Evolutionary conservation across 2,329 filamentous ascomycete species (phyloP).

Genomic region (Pezicula carpinea): DNA sequence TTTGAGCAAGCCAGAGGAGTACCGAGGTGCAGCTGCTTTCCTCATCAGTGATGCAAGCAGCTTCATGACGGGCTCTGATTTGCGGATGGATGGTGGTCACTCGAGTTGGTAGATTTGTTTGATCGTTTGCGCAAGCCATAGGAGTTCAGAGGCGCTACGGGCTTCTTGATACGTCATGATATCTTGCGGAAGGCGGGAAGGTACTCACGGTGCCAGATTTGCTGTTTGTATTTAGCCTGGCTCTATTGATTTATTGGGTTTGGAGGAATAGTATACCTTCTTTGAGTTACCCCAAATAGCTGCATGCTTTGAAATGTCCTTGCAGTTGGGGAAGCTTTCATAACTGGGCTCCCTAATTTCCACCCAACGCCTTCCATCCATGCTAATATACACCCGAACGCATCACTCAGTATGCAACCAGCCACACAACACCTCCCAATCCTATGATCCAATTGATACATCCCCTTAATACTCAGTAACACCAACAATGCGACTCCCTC

Average conservation of each 20-base stretch:
- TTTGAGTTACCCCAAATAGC: no score
- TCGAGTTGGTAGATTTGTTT: conserved; percentile 55
- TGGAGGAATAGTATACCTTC: no score
- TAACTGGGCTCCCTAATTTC: no score
- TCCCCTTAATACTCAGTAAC: not conserved
- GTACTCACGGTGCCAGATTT: conserved; percentile 35
- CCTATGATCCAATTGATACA: no score
- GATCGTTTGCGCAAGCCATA: conserved; percentile 60
- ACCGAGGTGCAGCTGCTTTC: conserved; percentile 66
- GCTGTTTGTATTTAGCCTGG: no score
- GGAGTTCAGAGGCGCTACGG: conserved; percentile 67
- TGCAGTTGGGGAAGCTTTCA: no score
- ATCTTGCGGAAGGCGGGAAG: conserved; percentile 26
- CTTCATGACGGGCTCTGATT: conserved; percentile 56
- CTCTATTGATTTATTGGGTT: no score
- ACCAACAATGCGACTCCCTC: conserved; percentile 33
- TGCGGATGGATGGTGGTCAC: conserved; percentile 27
- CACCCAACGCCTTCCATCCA: no score
- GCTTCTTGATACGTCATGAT: conserved; percentile 57
- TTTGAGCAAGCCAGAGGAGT: conserved; percentile 63
- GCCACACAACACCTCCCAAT: no score
- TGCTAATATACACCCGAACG: no score
- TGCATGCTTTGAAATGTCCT: no score
- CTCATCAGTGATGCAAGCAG: conserved; percentile 62
- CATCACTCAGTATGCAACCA: no score